Percentiles rank a stretch among this genome's conserved stretches.
Conservation (phyloP, 2,329 filamentous ascomycete species). For the Ambrosiella cleistominuta region DNA sequence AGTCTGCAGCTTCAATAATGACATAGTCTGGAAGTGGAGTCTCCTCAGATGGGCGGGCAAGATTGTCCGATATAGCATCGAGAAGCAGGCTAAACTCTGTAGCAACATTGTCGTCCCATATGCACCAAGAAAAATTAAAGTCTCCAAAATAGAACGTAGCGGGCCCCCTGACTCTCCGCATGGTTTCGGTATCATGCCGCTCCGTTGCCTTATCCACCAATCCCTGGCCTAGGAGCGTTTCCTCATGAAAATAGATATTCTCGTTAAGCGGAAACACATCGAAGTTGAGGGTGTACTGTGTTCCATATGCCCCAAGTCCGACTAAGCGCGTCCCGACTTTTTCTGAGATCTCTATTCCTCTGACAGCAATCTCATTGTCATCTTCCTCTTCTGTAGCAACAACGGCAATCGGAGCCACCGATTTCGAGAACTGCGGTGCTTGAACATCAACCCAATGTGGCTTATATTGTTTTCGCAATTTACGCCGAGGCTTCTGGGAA, state of each 20-base stretch:
- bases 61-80: slow-evolving; percentile 37
- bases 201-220: slow-evolving; percentile 25
- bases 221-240: slow-evolving; percentile 40
- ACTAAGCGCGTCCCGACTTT: slow-evolving; percentile 21
- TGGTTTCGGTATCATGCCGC: slow-evolving; percentile 16
- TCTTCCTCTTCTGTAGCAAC: slow-evolving; percentile 7
- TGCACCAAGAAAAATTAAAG: slow-evolving; percentile 34
- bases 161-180: slow-evolving; percentile 19
- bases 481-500: slow-evolving; percentile 11
- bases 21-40: slow-evolving; percentile 14
- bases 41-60: slow-evolving; percentile 15
- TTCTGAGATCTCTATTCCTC: not conserved
- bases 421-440: slow-evolving; percentile 34
- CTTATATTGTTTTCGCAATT: slow-evolving; percentile 26
- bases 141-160: slow-evolving; percentile 30
- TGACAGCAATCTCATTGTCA: not conserved
- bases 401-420: slow-evolving; percentile 31
- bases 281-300: slow-evolving; percentile 44
- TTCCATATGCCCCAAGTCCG: slow-evolving; percentile 42
- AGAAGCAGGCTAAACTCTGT: slow-evolving; percentile 45
- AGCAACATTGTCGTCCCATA: slow-evolving; percentile 39
- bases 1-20: slow-evolving; percentile 23
- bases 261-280: slow-evolving; percentile 40
- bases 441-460: slow-evolving; percentile 31
- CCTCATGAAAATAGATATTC: slow-evolving; percentile 41